phyloP scores from a whole-genome alignment of 140 eudicot genomes.

The Anethum foeniculum region DNA sequence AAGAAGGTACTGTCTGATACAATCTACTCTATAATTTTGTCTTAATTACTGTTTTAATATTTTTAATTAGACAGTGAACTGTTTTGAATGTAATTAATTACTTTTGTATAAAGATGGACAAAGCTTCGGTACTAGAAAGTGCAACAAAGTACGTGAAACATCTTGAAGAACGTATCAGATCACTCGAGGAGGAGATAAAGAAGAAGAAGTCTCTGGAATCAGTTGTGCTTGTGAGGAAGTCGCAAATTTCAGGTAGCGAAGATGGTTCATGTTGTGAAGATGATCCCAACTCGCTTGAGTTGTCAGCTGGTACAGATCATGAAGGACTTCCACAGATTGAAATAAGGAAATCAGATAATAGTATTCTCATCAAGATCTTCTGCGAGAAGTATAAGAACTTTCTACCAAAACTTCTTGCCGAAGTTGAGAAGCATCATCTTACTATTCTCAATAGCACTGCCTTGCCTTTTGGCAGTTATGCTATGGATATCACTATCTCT shows the following conservation, averaged over 20 bases:
- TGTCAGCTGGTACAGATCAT: neutral
- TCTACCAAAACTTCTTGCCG: neutral
- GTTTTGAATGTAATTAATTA: neutral
- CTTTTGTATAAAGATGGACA: slow-evolving; percentile 22
- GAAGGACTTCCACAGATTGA: slow-evolving; percentile 11
- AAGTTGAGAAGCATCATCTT: slow-evolving; percentile 16
- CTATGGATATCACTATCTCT: slow-evolving; percentile 5
- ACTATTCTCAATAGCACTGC: neutral
- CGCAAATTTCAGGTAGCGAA: neutral
- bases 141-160: slow-evolving; percentile 24
- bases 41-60: neutral
- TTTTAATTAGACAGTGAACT: neutral
- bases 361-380: slow-evolving; percentile 15
- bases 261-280: slow-evolving; percentile 6
- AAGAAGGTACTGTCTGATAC: slow-evolving; percentile 18
- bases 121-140: slow-evolving; percentile 26
- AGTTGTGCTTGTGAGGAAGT: neutral
- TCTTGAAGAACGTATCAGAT: slow-evolving; percentile 20
- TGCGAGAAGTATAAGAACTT: slow-evolving; percentile 11
- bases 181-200: slow-evolving; percentile 17
- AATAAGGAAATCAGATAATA: slow-evolving; percentile 13
- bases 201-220: slow-evolving; percentile 6
- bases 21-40: too few relatives aligned
- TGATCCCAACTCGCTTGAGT: neutral
- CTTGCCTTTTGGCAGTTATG: slow-evolving; percentile 15